A percentile compares a stretch with the other conserved stretches of the same genome.
These are phyloP conservation scores for Tricholoma saponaceum DNA, from an alignment of 768 basidiomycete genomes.

Conservation along the genomic window DNA sequence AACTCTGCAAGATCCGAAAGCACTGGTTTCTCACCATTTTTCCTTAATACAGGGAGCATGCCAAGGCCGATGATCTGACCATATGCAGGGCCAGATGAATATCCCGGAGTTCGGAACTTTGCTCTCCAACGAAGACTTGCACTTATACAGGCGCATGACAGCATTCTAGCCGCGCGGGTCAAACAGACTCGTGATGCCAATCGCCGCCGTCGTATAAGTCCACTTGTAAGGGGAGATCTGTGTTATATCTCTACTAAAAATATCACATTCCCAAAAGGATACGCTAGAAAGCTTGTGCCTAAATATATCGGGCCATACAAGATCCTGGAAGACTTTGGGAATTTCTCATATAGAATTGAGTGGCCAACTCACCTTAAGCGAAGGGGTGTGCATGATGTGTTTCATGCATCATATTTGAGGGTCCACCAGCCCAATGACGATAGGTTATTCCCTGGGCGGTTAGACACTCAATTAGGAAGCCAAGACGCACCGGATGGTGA, in stretches of 20 bases:
- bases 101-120: slow-evolving; percentile 24
- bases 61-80: slow-evolving; percentile 19
- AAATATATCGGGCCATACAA: slow-evolving; percentile 25
- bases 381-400: too few relatives aligned
- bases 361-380: too few relatives aligned
- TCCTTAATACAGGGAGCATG: slow-evolving; percentile 7
- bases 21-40: slow-evolving; percentile 12
- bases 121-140: slow-evolving; percentile 22
- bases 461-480: slow-evolving; percentile 13
- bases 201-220: slow-evolving; percentile 6
- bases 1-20: slow-evolving; percentile 5
- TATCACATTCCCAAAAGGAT: slow-evolving; percentile 20
- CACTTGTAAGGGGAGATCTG: slow-evolving; percentile 19
- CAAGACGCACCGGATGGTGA: slow-evolving; percentile 10
- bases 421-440: slow-evolving; percentile 26
- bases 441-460: too few relatives aligned
- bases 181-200: slow-evolving; percentile 32
- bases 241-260: slow-evolving; percentile 16
- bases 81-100: slow-evolving; percentile 1
- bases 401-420: too few relatives aligned
- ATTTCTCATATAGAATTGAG: too few relatives aligned
- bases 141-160: slow-evolving; percentile 27
- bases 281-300: slow-evolving; percentile 21
- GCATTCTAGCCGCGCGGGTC: slow-evolving; percentile 22
- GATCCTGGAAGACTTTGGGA: too few relatives aligned